Percentiles rank a stretch among this genome's conserved stretches.
Conservation (phyloP, 768 basidiomycete species). For the Thelephora aurantiotincta region DNA sequence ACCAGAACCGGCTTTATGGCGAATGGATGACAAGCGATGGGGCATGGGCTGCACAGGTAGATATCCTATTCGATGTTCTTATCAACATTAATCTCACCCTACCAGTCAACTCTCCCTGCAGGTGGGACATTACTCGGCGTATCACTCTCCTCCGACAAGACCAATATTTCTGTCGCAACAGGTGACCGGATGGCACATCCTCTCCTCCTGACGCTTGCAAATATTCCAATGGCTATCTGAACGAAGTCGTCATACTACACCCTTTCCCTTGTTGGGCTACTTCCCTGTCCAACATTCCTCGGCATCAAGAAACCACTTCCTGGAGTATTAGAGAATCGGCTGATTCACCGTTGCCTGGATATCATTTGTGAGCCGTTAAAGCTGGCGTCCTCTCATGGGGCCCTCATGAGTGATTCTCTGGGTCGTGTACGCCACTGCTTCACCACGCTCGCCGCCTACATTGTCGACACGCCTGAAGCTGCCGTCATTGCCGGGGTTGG, state of each 20-base stretch:
- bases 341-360: neutral
- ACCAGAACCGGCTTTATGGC: neutral
- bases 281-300: neutral
- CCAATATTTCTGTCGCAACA: neutral
- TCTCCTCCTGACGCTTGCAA: neutral
- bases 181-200: neutral
- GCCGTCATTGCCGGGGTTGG: slow-evolving; percentile 1
- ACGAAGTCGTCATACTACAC: neutral
- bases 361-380: neutral
- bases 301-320: neutral
- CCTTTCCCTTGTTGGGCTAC: neutral
- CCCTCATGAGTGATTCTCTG: too few relatives aligned
- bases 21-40: neutral
- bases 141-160: neutral
- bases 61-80: neutral
- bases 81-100: neutral
- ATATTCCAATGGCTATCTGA: neutral
- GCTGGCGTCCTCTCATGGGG: too few relatives aligned
- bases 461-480: neutral
- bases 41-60: neutral
- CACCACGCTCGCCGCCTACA: neutral
- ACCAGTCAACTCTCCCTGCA: too few relatives aligned
- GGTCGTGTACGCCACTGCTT: too few relatives aligned
- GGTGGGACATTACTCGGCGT: neutral
- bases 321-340: neutral